Base-by-base conservation (phyloP, 805 yeast genomes). In the Ogataea corticis region DNA sequence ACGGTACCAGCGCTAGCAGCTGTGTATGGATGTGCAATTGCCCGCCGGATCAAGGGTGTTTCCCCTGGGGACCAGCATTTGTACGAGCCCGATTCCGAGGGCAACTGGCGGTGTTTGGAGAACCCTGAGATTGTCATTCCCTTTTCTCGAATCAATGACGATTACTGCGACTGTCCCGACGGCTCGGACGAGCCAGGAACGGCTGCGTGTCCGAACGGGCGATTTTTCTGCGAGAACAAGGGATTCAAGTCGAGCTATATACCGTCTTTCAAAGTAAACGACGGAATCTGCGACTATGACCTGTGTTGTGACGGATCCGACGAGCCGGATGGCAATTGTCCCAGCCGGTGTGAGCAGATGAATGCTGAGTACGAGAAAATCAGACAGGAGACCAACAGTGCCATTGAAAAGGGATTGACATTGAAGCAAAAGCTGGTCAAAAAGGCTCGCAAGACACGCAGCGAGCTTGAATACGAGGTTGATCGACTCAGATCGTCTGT, bases 181-280 rank as follows among this genome's bases (percentile, higher is more conserved):
- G 98, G 98, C 0, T 82, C 91, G 4, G 99, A 94, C 68, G 98
- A 94, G 64, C 97, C 97, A 0, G 97, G 97, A 0, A 92, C 98
- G 0, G 70, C 84, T 32, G 97, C 97, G 0, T 92, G 98, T 64
- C 58, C 65, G 14, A 49, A 66, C 43, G 59, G 69, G 12, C 41
- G 55, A 38, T 91, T 89, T 58, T 90, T 80, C 63, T 92, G 99
- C 67, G 77, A 65, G 7, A 94, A 94, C 59, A 70, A 74, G 40
- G 96, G 96, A 3, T 85, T 79, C 53, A 57, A 73, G 4, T 79
- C 90, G 0, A 71, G 73, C 9, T 77, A 71, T 51, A 75, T 94
- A 12, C 84, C 89, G 4, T 74, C 82, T 7, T 79, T 71, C 56
- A 76, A 82, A 47, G 86, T 94, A 14, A 81, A 84, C 56, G 99